Evolutionary conservation across 1,284 basidiomycete genomes (phyloP), one percentile per base, ranked within the genome.

Genomic region (Mycena citricolor): DNA sequence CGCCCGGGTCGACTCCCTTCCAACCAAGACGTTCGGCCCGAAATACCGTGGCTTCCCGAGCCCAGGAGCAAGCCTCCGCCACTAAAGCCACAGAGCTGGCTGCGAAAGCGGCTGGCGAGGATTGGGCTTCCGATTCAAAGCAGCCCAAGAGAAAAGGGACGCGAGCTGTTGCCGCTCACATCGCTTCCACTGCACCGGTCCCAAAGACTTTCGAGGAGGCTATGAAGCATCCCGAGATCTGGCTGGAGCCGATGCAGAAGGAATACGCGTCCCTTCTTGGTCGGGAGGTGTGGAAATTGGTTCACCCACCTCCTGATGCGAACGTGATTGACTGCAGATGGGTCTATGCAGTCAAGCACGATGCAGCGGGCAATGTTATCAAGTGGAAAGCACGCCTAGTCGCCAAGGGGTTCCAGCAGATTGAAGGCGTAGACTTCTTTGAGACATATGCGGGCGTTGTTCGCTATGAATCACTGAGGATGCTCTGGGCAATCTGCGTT

Each of bases 401-500:
- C 23, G 50, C 50, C 2, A 47, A 48, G 10, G 50, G 50, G 0
- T 52, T 44, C 28, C 39, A 37, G 33, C 45, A 52, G 32, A 33
- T 47, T 11, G 20, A 10, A 0, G 50, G 50, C 1, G 29, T 52
- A 1, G 49, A 51, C 14, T 51, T 51, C 44, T 51, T 47, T 35
- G 49, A 51, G 24, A 51, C 49, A 14, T 51, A 51, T 25, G 44
- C 49, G 3, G 40, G 39, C 2, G 49, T 51, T 16, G 49, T 51
- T 12, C 47, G 51, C 1, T 44, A 44, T 35, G 42, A 44, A 20
- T 50, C 48, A 22, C 32, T 50, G 5, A 13, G 48, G 19, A 50
- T 44, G 43, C 24, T 45, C 4, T 39, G 63, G 8, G 57, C 62
- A 0, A 40, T 65, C 3, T 43, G 41, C 26, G 41, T 48, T 14